Conservation (phyloP, 2,329 filamentous ascomycete genomes). For the Xylaria sp. region DNA sequence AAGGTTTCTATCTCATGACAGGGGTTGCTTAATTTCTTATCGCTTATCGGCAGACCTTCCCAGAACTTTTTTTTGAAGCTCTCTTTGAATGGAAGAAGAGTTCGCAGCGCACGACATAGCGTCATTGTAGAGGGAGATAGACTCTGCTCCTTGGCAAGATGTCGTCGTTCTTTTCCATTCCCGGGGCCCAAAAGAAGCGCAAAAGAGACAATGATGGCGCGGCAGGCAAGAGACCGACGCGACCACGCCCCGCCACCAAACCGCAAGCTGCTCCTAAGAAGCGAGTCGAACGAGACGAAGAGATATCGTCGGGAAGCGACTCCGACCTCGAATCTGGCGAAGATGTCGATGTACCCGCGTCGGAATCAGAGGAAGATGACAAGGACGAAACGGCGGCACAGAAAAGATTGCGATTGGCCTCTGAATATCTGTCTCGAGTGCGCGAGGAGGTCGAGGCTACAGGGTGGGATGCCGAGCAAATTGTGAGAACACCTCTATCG, state of each 20-base stretch:
- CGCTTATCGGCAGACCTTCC: constrained; percentile 39
- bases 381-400: constrained; percentile 91
- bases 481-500: constrained; percentile 54
- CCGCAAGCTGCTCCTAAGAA: constrained; percentile 56
- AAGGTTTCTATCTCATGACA: constrained; percentile 10
- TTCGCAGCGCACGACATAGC: constrained; percentile 20
- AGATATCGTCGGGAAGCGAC: constrained; percentile 84
- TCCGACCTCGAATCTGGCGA: constrained; percentile 71
- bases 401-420: constrained; percentile 84
- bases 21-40: constrained; percentile 29
- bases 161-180: constrained; percentile 96
- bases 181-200: constrained; percentile 88
- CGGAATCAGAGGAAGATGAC: constrained; percentile 69
- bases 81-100: constrained; percentile 9
- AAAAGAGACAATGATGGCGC: constrained; percentile 74
- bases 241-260: constrained; percentile 58
- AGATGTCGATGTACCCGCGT: constrained; percentile 59
- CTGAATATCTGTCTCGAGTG: constrained; percentile 92
- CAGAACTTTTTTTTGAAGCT: constrained; percentile 40
- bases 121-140: constrained; percentile 24
- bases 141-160: constrained; percentile 60
- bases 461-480: constrained; percentile 93
- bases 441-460: constrained; percentile 79
- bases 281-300: constrained; percentile 62
- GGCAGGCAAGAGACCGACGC: constrained; percentile 69